Evolutionary conservation across 371 early-diverging fungal genomes (phyloP).

Genomic region (Mortierella sp.): DNA sequence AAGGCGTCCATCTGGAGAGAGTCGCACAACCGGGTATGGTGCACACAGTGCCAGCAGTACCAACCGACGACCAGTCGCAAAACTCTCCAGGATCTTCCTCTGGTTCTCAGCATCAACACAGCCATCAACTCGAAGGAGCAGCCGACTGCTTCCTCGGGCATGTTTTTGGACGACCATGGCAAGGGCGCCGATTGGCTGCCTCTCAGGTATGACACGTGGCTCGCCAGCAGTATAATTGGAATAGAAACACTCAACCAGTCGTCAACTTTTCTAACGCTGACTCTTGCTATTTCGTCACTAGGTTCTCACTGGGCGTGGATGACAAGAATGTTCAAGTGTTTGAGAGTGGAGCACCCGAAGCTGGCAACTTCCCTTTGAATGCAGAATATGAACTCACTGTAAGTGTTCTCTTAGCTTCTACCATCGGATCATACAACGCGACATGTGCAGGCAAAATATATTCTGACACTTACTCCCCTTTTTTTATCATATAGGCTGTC

Average conservation of each 20-base stretch:
- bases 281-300: not conserved
- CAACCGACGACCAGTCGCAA: conserved; percentile 77
- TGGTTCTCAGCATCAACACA: conserved; percentile 79
- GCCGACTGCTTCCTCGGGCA: conserved; percentile 59
- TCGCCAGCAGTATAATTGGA: not conserved
- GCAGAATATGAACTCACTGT: conserved; percentile 73
- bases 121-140: conserved; percentile 70
- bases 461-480: not conserved
- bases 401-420: conserved; percentile 11
- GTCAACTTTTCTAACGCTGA: not conserved
- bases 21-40: conserved; percentile 86
- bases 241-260: not conserved
- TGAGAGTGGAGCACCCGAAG: conserved; percentile 32
- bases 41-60: conserved; percentile 79
- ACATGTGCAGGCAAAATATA: not conserved
- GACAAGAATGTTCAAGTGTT: conserved; percentile 48
- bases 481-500: conserved; percentile 61
- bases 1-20: conserved; percentile 79
- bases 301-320: conserved; percentile 49
- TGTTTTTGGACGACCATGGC: conserved; percentile 50
- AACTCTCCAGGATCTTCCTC: conserved; percentile 72
- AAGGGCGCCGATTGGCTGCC: conserved; percentile 59
- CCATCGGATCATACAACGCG: not conserved
- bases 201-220: conserved; percentile 34
- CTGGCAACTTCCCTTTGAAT: conserved; percentile 38